Evolutionary conservation across 2,329 filamentous ascomycete genomes (phyloP).

Genomic region (Trichophyton equinum): DNA sequence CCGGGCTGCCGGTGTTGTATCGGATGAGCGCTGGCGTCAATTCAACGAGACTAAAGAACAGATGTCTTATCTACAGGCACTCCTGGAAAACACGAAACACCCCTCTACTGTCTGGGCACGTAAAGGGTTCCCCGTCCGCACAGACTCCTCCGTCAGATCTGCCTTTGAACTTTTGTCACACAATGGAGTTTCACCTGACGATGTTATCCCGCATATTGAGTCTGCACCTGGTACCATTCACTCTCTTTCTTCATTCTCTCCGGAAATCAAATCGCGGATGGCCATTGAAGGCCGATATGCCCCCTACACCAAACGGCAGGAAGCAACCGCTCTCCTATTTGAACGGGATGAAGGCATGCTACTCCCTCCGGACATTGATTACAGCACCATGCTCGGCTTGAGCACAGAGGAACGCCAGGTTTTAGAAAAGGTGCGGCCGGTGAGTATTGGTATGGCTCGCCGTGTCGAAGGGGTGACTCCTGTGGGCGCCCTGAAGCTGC

Average conservation of each 20-base stretch:
- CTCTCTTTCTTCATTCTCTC: conserved; percentile 40
- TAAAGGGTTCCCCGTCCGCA: conserved; percentile 56
- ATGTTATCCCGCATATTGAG: conserved; percentile 44
- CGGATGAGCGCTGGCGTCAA: conserved; percentile 61
- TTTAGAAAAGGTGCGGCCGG: conserved; percentile 58
- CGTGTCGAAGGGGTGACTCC: conserved; percentile 63
- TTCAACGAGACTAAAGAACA: conserved; percentile 55
- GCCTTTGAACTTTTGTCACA: conserved; percentile 71
- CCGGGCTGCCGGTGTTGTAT: conserved; percentile 61
- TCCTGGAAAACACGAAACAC: conserved; percentile 48
- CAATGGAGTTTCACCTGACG: conserved; percentile 45
- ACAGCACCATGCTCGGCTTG: conserved; percentile 58
- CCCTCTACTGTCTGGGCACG: conserved; percentile 55
- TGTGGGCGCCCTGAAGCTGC: conserved; percentile 31
- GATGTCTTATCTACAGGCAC: conserved; percentile 51
- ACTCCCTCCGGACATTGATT: conserved; percentile 65
- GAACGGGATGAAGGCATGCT: conserved; percentile 62
- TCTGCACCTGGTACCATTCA: conserved; percentile 20
- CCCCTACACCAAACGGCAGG: conserved; percentile 69
- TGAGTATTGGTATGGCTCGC: conserved; percentile 77
- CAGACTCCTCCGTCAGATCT: conserved; percentile 53
- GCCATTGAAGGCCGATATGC: conserved; percentile 75
- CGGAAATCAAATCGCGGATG: conserved; percentile 54
- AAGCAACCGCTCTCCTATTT: conserved; percentile 52
- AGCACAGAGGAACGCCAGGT: conserved; percentile 66